Base-by-base conservation (phyloP, 805 yeast species). In the Lipomyces sp. region DNA sequence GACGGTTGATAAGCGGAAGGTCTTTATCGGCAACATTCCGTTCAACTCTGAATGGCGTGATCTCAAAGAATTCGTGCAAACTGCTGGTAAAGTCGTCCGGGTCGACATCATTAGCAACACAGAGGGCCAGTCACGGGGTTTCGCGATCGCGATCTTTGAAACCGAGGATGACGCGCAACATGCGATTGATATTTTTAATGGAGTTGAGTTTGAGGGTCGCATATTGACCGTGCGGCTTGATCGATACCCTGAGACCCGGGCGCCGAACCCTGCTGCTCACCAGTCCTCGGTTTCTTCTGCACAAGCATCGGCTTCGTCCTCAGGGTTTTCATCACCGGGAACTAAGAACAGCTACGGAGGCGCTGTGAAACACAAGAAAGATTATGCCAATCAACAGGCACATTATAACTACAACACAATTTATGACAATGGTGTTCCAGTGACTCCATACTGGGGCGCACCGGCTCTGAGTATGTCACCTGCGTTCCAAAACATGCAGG, bases 221-320 rank as follows among this genome's bases (percentile, higher is more conserved):
- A 77, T 80, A 5, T 76, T 88, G 37, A 85, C 88, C 2, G 91
- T 88, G 1, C 75, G 91, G 32, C 86, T 79, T 72, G 91, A 88
- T 72, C 80, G 81, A 68, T 83, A 79, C 65, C 87, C 87, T 13
- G 70, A 71, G n/a, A 62, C 71, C 30, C 32, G 54, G 34, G 30
- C 54, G 11, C 1, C 34, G 1, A 11, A 15, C 34, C 29, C 33
- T 18, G 6, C 30, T 30, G 33, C 54, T 30, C 48, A 57, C 30
- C 68, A 60, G 15, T 33, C 51, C 4, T 29, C 64, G 6, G 24
- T 50, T 13, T 53, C 58, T 24, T 37, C 57, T 13, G 57, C 57
- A 30, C 33, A 54, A 33, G 57, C 64, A 34, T 57, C 64, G 13
- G 53, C 62, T 4, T 63, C 65, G 55, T 63, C 65, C 7, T 55